Base-by-base conservation (phyloP, 306 rosid species). In the Quercus engelmannii region DNA sequence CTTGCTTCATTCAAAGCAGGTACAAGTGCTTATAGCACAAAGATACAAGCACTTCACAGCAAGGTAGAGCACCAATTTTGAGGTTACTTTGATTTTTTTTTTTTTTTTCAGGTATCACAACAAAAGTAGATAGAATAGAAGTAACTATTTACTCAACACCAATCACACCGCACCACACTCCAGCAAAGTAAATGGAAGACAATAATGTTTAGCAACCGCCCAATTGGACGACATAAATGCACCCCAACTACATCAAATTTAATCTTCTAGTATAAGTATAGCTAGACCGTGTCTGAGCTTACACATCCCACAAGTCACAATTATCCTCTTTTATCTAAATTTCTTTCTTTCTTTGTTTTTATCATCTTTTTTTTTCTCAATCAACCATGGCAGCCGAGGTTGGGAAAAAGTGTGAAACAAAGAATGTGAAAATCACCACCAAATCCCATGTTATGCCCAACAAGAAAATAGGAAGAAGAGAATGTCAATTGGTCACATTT, bases 401-500 rank as follows among this genome's bases (percentile, higher is more conserved):
- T 6, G 87, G 43, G 28, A 79, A 86, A 56, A 77, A 83, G 73
- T 80, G 41, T 51, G 76, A 78, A 23, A 19, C 51, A 1, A 74
- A 84, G 49, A 91, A 89, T 62, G 90, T 90, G 77, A 91, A 85
- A 78, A 28, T 91, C 88, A 88, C 82, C 2, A 52, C 58, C 51
- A 88, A 89, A 74, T 73, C 72, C 79, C 91, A 89, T 73, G 90
- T 94, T 77, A 88, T 85, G 49, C 94, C 98, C 5, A 80, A 26
- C 43, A 86, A 84, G 74, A 85, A 88, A 20, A 62, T 95, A 3
- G 98, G 98, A 1, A 91, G n/a, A 59, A 90, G 90, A 43, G 88
- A 90, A 76, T 95, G 76, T 10, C 98, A 89, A n/a, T 58, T 95
- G 33, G 82, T 89, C n/a, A 92, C 99, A 25, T 95, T 93, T 81